These are phyloP conservation scores for Globisporangium ultimum DNA, from an alignment of 352 stramenopile species.

Conservation along the genomic window DNA sequence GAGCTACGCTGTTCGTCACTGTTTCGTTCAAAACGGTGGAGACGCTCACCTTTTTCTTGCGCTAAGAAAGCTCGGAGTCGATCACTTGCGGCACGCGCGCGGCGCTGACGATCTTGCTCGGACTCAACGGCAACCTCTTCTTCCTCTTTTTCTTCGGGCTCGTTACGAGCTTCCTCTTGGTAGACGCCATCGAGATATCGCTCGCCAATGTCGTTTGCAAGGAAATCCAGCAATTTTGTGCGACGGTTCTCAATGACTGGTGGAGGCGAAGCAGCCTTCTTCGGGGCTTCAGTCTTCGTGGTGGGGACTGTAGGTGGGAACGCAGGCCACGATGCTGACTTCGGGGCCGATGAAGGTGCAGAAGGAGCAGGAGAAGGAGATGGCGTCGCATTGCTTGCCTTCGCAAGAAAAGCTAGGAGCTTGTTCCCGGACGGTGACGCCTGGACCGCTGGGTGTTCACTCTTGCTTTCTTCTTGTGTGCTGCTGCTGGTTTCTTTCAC, in stretches of 20 bases:
- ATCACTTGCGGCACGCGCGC: conserved; percentile 41
- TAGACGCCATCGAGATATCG: conserved; percentile 72
- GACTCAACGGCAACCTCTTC: conserved; percentile 1
- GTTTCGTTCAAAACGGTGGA: conserved; percentile 29
- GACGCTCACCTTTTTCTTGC: conserved; percentile 40
- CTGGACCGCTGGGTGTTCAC: neutral
- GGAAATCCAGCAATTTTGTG: conserved; percentile 72
- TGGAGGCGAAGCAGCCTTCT: neutral
- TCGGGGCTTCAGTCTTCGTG: conserved; percentile 1
- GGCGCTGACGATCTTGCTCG: conserved; percentile 8
- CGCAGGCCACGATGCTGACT: neutral
- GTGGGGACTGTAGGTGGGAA: neutral
- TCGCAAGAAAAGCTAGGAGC: conserved; percentile 42
- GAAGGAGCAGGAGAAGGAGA: neutral
- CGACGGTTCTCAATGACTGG: conserved; percentile 29
- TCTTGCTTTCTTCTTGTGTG: neutral
- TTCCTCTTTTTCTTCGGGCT: conserved; percentile 20
- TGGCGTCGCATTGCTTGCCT: conserved; percentile 7
- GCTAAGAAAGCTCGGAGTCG: conserved; percentile 56
- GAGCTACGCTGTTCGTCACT: conserved; percentile 17
- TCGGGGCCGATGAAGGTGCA: neutral
- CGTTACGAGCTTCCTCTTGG: conserved; percentile 47
- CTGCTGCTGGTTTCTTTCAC: neutral
- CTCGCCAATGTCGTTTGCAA: conserved; percentile 69
- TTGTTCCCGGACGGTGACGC: conserved; percentile 21